These are phyloP conservation scores for Closterium sp. DNA, from an alignment of 139 green algal species.

Conservation along the genomic window DNA sequence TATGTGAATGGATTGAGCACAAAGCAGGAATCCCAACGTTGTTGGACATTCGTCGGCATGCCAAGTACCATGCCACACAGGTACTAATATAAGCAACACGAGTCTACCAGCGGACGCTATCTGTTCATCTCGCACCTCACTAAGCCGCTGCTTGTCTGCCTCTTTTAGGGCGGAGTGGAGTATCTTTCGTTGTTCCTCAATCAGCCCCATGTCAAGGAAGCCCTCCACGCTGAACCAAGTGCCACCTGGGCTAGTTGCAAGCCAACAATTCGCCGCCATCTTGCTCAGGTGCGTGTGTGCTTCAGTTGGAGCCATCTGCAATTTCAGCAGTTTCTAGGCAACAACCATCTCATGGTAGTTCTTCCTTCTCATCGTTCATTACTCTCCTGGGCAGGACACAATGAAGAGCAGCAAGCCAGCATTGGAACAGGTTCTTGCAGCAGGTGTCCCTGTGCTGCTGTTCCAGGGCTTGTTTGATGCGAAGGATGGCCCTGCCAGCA, in stretches of 20 bases:
- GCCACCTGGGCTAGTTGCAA: neutral
- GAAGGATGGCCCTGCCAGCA: slow-evolving; percentile 63
- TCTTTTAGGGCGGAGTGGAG: slow-evolving; percentile 19
- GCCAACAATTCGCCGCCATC: neutral
- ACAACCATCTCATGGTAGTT: too few relatives aligned
- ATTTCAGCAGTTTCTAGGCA: too few relatives aligned
- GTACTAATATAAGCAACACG: neutral
- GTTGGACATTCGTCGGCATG: neutral
- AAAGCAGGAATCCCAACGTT: neutral
- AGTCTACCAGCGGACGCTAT: neutral
- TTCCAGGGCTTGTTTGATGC: slow-evolving; percentile 70
- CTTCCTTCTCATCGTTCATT: slow-evolving; percentile 19
- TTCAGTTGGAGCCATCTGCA: neutral
- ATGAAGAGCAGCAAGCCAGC: slow-evolving; percentile 64
- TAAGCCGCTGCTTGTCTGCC: neutral
- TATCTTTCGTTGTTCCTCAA: slow-evolving; percentile 62
- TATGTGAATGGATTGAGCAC: slow-evolving; percentile 47
- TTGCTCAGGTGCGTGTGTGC: neutral
- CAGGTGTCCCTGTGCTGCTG: slow-evolving; percentile 61
- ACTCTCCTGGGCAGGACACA: slow-evolving; percentile 57
- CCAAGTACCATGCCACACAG: neutral
- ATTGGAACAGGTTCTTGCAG: slow-evolving; percentile 62
- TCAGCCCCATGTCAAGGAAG: slow-evolving; percentile 37
- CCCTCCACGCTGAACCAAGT: neutral
- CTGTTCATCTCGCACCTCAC: neutral